These are phyloP conservation scores for Mycena polygramma DNA, from an alignment of 768 basidiomycete genomes.

Conservation along the genomic window DNA sequence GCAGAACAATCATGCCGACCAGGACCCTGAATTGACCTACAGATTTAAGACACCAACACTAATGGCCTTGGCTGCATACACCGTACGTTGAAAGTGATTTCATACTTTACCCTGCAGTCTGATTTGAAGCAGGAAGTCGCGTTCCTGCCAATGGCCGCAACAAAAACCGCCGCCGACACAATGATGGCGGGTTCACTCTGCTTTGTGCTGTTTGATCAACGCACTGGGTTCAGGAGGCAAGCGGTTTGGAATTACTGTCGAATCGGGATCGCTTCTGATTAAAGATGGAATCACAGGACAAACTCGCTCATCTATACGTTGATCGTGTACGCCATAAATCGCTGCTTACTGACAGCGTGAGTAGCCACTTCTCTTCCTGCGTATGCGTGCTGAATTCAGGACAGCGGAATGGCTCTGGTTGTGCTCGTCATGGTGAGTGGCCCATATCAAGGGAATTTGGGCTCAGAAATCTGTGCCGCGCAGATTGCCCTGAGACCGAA, in stretches of 20 bases:
- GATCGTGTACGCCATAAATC: conserved; percentile 8
- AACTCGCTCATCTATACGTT: conserved; percentile 5
- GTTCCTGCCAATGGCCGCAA: conserved; percentile 4
- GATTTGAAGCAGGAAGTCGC: neutral
- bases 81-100: neutral
- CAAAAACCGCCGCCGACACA: neutral
- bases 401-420: neutral
- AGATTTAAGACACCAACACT: neutral
- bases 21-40: no score
- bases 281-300: neutral
- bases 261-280: neutral
- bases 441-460: neutral
- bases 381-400: no score
- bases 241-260: neutral
- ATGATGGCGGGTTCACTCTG: neutral
- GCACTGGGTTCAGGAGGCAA: neutral
- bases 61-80: neutral
- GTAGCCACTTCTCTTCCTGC: neutral
- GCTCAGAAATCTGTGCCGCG: neutral
- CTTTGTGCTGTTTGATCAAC: neutral
- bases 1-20: no score
- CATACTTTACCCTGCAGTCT: neutral
- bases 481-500: neutral
- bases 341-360: conserved; percentile 4
- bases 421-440: neutral